These are phyloP conservation scores for Chalciporus sphaerocephalus DNA, from an alignment of 768 basidiomycete genomes.

Conservation along the genomic window DNA sequence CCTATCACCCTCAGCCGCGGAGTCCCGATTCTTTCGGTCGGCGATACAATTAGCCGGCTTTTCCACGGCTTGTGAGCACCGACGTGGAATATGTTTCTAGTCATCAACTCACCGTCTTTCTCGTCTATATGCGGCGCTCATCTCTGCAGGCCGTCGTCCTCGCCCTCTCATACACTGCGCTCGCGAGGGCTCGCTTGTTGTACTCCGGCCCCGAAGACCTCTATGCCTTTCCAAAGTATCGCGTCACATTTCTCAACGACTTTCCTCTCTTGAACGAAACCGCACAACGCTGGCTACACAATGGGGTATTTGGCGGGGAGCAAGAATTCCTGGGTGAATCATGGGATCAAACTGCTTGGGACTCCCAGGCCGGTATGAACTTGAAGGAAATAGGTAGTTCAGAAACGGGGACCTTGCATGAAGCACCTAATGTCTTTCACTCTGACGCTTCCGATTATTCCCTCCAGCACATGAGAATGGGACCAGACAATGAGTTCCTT, in stretches of 20 bases:
- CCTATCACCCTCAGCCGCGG: conserved; percentile 32
- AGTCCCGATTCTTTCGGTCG: conserved; percentile 29
- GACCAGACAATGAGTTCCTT: conserved; percentile 63
- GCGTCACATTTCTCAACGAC: conserved; percentile 72
- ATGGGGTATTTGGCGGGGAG: conserved; percentile 72
- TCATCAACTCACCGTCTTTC: conserved; percentile 1
- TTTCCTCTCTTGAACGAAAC: conserved; percentile 72
- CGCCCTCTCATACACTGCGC: conserved; percentile 11
- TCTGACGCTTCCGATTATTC: conserved; percentile 38
- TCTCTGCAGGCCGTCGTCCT: conserved; percentile 11
- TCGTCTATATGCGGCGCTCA: conserved; percentile 16
- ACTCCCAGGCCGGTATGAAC: conserved; percentile 35
- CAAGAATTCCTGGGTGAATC: conserved; percentile 71
- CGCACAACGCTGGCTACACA: conserved; percentile 66
- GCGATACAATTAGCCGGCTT: conserved; percentile 28
- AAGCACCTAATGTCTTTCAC: conserved; percentile 29
- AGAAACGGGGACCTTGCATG: conserved; percentile 33
- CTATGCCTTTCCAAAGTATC: conserved; percentile 78
- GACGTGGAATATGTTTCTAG: conserved; percentile 10
- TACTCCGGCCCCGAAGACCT: conserved; percentile 78
- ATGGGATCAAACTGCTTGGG: conserved; percentile 41
- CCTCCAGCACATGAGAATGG: conserved; percentile 74
- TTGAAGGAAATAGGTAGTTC: conserved; percentile 64
- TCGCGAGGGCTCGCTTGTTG: conserved; percentile 35
- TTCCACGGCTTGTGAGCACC: conserved; percentile 14